Evolutionary conservation across 768 basidiomycete species (phyloP).

Genomic region (Russula ochroleuca): DNA sequence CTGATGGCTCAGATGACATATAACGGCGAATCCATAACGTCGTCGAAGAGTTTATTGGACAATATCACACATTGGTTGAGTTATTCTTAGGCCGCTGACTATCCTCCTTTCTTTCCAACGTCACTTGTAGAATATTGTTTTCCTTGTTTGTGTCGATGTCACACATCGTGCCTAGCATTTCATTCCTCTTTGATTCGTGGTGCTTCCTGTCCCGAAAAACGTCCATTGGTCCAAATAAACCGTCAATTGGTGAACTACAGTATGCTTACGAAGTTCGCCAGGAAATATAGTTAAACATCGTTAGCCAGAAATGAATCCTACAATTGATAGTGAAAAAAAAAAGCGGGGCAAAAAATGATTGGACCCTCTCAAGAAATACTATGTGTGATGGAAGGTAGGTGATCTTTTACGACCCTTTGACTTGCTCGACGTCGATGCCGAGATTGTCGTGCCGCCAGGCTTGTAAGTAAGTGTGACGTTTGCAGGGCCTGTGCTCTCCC

Average conservation of each 20-base stretch:
- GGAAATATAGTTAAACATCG: constrained; percentile 8
- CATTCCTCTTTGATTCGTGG: neutral
- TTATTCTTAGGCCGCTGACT: neutral
- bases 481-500: constrained; percentile 54
- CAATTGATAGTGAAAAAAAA: neutral
- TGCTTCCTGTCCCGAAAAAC: neutral
- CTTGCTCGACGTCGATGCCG: constrained; percentile 22
- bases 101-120: neutral
- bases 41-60: neutral
- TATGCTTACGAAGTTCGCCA: neutral
- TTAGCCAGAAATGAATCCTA: constrained; percentile 1
- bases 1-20: constrained; percentile 57
- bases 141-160: neutral
- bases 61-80: neutral
- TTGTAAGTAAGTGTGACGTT: constrained; percentile 51
- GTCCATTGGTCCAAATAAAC: constrained; percentile 8
- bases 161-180: neutral
- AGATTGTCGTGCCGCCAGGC: constrained; percentile 29
- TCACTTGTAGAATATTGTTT: constrained; percentile 13
- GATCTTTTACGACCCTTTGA: constrained; percentile 20
- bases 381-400: constrained; percentile 20
- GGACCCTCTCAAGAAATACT: too few relatives aligned
- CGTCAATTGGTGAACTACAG: constrained; percentile 8
- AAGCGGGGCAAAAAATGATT: neutral
- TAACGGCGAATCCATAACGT: neutral